Evolutionary conservation across 805 yeast genomes (phyloP).

Genomic region (Wickerhamomyces rabaulensis): DNA sequence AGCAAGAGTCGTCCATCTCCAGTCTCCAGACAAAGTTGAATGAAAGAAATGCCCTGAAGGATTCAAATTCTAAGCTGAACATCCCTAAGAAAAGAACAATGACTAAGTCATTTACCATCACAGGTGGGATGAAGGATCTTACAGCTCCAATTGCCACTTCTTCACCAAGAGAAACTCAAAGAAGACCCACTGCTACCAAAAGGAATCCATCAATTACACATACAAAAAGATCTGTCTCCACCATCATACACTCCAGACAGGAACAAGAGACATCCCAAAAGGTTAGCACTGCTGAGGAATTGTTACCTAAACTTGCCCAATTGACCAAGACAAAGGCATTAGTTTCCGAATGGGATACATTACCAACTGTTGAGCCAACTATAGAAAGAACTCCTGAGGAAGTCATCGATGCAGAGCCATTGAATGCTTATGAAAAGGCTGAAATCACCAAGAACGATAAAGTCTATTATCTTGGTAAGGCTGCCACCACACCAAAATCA

Average conservation of each 20-base stretch:
- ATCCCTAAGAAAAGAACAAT: constrained; percentile 13
- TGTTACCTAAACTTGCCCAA: constrained; percentile 6
- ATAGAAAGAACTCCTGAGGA: constrained; percentile 1
- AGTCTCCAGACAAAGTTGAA: constrained; percentile 6
- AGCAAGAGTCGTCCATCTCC: constrained; percentile 13
- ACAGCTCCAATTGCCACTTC: constrained; percentile 3
- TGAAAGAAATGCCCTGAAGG: background rate
- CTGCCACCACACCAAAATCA: constrained; percentile 3
- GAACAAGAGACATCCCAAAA: background rate
- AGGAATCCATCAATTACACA: background rate
- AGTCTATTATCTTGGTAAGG: constrained; percentile 46
- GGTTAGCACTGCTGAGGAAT: constrained; percentile 6
- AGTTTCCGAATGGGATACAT: constrained; percentile 5
- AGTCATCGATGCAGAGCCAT: constrained; percentile 4
- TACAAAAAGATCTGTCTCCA: background rate
- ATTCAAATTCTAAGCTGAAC: constrained; percentile 3
- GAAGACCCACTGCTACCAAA: background rate
- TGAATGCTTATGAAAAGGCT: constrained; percentile 55
- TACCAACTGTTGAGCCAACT: background rate
- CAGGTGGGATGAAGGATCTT: constrained; percentile 12
- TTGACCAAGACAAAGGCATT: constrained; percentile 12
- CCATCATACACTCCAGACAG: background rate
- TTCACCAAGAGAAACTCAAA: constrained; percentile 4
- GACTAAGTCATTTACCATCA: constrained; percentile 17
- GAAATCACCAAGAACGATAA: constrained; percentile 47